Evolutionary conservation across 2,329 filamentous ascomycete genomes (phyloP).

Genomic region (Fusarium graminum): DNA sequence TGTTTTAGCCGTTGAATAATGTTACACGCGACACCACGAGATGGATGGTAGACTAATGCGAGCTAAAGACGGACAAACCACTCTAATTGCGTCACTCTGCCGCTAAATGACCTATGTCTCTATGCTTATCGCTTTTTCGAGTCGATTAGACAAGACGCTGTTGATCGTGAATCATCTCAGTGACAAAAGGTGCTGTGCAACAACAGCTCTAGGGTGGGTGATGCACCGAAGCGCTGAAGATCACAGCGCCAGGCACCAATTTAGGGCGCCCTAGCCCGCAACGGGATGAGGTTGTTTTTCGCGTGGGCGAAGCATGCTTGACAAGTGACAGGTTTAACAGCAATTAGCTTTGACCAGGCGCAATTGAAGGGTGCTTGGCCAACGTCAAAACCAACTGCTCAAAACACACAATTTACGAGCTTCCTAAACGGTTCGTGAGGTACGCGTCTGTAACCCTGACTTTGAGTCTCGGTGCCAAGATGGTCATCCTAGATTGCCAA

Average conservation of each 20-base stretch:
- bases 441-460: neutral
- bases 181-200: neutral
- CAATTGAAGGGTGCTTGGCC: neutral
- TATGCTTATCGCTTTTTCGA: neutral
- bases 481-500: conserved; percentile 13
- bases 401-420: neutral
- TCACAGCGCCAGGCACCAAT: neutral
- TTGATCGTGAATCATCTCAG: neutral
- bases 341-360: neutral
- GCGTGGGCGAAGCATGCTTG: neutral
- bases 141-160: neutral
- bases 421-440: conserved; percentile 10
- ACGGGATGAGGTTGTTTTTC: too few species aligned
- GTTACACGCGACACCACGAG: neutral
- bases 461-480: conserved; percentile 17
- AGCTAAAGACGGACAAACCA: neutral
- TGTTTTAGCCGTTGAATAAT: neutral
- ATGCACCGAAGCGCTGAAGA: neutral
- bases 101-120: neutral
- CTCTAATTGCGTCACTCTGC: conserved; percentile 10
- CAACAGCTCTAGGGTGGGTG: neutral
- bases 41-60: conserved; percentile 19
- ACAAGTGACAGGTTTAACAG: neutral
- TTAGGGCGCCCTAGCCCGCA: neutral
- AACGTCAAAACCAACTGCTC: neutral